Base-by-base conservation (phyloP, 2,329 filamentous ascomycete species). In the Eurotiales sp. region DNA sequence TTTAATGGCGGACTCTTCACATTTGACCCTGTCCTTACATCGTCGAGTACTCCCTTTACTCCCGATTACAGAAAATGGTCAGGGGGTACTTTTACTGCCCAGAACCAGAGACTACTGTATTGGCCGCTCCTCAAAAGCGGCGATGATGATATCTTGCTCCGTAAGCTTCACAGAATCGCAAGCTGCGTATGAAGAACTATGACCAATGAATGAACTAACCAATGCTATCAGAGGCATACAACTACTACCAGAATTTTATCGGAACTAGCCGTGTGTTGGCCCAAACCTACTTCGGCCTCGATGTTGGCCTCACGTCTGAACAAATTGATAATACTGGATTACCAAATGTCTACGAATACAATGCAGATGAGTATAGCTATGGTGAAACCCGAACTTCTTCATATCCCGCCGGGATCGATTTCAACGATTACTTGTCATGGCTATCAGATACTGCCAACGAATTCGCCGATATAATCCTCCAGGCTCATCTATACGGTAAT, bases 71-170 rank as follows among this genome's bases (percentile, higher is more conserved):
- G 43, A 4, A 15, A 17, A 14, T 46, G 43, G 43, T 17, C 43
- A 8, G 43, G 43, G 8, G 43, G 43, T 14, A 19, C 17, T 21
- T 29, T 34, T 19, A 46, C 43, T 12, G 43, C 27, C n/a, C 43
- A 46, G 8, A 46, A 46, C 19, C 43, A 46, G 23, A 14, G 43
- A 6, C 43, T 46, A 10, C 19, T 46, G 4, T 46, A 46, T 29
- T 46, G 43, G 43, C 43, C 43, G 8, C 14, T 46, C 25, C 43
- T 46, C 4, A 46, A 46, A 25, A 46, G n/a, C 19, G 43, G 43
- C 19, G 43, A 46, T 29, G 4, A 17, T 6, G 43, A 46, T n/a
- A 14, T 46, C 19, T 32, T 46, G 43, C 11, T 23, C 14, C 43
- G 12, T 21, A 14, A 32, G 23, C 34, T 36, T 43, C n/a, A 8